Evolutionary conservation across 1,139 yeast genomes (phyloP), one percentile per base, ranked within the genome.

Genomic region (Casaregolazyma lundiana): DNA sequence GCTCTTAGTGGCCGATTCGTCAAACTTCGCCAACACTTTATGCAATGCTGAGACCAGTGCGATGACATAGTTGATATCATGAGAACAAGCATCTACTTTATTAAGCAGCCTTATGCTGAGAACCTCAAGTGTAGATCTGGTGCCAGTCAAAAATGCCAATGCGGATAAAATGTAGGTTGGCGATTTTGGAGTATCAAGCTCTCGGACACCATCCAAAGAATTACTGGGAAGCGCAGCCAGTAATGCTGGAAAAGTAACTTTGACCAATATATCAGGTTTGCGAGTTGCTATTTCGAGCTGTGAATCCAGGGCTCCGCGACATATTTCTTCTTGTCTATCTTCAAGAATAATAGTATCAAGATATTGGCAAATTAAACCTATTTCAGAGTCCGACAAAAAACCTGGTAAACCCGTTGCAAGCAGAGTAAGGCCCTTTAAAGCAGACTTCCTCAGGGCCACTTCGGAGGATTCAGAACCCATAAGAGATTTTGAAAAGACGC

Each of bases 381-480:
- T 62, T 56, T 89, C 96, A 43, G 77, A 77, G 1, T 59, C 54
- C 82, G 66, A 32, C 68, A 68, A 19, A 77, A 66, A 45, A 84
- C 59, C 46, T n/a, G 45, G 21, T 2, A 46, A 35, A 15, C 38
- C 34, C 7, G 43, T 34, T 8, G 24, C 18, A 7, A 41, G 34
- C 21, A 35, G 34, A 17, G 48, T 46, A 48, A 89, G 72, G 46
- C 84, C 87, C 44, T 78, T 78, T 32, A 85, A 71, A 0, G 90
- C 77, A 43, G 83, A 68, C 38, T 84, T 74, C 57, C 89, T 76
- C 45, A 89, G 70, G 0, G 88, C 76, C 20, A 80, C 80, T 56
- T 85, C 95, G 32, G 77, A 66, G 45, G 72, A 72, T 0, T 95
- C 80, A 0, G 87, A 73, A 0, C 83, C 75, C 63, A 82, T 78